Evolutionary conservation across 176 grass and related monocot genomes (phyloP).

Genomic region (Oryza punctata): DNA sequence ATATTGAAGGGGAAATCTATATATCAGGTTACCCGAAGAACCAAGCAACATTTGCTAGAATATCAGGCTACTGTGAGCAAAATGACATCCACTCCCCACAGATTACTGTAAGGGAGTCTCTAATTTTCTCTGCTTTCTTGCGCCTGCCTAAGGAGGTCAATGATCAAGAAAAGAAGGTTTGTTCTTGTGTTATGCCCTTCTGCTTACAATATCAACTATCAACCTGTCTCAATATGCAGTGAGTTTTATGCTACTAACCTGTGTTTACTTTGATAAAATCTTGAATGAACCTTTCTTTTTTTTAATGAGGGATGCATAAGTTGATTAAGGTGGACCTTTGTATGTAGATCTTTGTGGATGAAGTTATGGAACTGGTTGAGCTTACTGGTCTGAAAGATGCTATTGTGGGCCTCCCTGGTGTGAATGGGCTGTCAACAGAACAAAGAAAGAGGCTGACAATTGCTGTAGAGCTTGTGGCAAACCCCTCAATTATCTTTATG

Average conservation of each 20-base stretch:
- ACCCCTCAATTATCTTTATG: conserved; percentile 81
- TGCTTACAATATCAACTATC: neutral
- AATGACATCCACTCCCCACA: conserved; percentile 82
- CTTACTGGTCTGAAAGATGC: conserved; percentile 61
- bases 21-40: conserved; percentile 74
- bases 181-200: conserved; percentile 21
- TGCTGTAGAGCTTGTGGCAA: conserved; percentile 73
- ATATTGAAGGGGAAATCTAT: conserved; percentile 72
- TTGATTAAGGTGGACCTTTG: conserved; percentile 31
- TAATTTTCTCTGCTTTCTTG: conserved; percentile 68
- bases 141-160: conserved; percentile 63
- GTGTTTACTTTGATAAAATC: conserved; percentile 8
- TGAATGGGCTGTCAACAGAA: conserved; percentile 79
- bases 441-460: conserved; percentile 83
- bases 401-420: conserved; percentile 68
- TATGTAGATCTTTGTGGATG: conserved; percentile 69
- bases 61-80: conserved; percentile 85
- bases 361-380: conserved; percentile 81
- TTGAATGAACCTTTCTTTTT: conserved; percentile 11
- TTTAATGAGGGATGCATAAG: neutral
- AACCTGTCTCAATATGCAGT: neutral
- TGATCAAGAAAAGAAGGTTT: conserved; percentile 64
- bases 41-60: conserved; percentile 73
- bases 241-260: conserved; percentile 21
- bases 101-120: conserved; percentile 71